These are phyloP conservation scores for Thielaviopsis musarum DNA, from an alignment of 2,329 filamentous ascomycete genomes.

Conservation along the genomic window DNA sequence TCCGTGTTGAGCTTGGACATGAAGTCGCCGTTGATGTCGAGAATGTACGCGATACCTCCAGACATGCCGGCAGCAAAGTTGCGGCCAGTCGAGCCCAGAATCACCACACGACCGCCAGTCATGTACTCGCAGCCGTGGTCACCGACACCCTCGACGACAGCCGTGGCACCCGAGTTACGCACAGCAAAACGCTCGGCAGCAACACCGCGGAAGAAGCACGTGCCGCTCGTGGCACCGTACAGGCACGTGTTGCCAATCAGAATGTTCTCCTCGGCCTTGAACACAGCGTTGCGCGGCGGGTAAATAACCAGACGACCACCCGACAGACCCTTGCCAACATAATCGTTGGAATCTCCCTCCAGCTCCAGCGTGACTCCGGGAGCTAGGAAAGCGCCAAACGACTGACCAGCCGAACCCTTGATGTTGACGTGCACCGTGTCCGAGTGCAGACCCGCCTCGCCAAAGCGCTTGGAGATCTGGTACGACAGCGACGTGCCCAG, in stretches of 20 bases:
- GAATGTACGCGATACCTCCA: conserved; percentile 86
- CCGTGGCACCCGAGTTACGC: conserved; percentile 85
- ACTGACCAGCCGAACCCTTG: conserved; percentile 90
- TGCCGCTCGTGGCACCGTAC: conserved; percentile 82
- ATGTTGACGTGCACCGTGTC: conserved; percentile 95
- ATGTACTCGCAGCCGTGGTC: conserved; percentile 98
- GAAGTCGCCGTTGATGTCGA: conserved; percentile 83
- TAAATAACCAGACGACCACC: conserved; percentile 89
- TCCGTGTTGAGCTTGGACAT: conserved; percentile 87
- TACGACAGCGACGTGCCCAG: conserved; percentile 90
- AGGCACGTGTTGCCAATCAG: conserved; percentile 88
- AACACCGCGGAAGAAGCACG: conserved; percentile 91
- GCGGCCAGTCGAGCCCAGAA: conserved; percentile 77
- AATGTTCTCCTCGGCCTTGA: conserved; percentile 92
- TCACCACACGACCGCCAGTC: conserved; percentile 82
- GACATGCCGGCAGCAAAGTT: conserved; percentile 99
- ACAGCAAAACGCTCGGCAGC: conserved; percentile 94
- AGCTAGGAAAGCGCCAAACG: conserved; percentile 86
- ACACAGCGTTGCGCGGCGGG: conserved; percentile 74
- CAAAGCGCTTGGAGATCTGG: conserved; percentile 84
- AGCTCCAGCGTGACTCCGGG: conserved; percentile 88
- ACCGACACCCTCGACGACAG: conserved; percentile 91
- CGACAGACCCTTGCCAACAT: conserved; percentile 89
- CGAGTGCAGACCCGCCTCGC: conserved; percentile 72
- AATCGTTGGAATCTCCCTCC: conserved; percentile 92